Evolutionary conservation across 108 stramenopile genomes (phyloP).

Genomic region (Chaetoceros tenuissimus): DNA sequence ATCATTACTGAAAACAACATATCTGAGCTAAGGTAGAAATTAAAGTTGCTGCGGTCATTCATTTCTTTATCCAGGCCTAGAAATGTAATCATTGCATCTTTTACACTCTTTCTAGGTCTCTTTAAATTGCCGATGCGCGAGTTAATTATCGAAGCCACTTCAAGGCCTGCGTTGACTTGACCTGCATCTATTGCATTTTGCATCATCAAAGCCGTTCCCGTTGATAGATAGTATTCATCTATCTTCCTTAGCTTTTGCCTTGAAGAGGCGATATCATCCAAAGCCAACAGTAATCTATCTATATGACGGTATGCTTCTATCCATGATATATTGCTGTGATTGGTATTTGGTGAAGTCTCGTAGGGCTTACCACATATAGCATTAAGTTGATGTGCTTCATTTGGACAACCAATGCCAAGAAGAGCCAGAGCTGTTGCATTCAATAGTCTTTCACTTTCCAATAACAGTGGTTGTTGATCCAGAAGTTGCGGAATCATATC

Average conservation of each 20-base stretch:
- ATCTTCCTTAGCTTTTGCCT: not conserved
- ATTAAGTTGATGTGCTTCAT: not conserved
- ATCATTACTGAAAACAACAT: conserved; percentile 2
- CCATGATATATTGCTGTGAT: not conserved
- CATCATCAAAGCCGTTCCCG: not conserved
- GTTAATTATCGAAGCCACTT: not conserved
- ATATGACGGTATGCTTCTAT: not conserved
- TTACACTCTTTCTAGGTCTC: not conserved
- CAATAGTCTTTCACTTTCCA: not conserved
- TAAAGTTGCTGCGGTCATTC: not conserved
- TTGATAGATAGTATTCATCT: not conserved
- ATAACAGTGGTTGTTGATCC: not conserved
- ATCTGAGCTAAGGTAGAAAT: not conserved
- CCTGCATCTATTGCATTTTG: not conserved
- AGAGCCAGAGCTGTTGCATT: not conserved
- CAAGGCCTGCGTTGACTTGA: not conserved
- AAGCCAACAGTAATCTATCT: not conserved
- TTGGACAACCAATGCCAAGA: not conserved
- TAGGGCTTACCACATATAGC: not conserved
- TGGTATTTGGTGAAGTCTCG: not conserved
- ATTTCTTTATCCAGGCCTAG: conserved; percentile 3
- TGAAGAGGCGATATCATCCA: not conserved
- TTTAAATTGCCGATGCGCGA: not conserved
- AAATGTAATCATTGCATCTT: conserved; percentile 1
- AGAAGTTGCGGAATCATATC: not conserved